phyloP scores from a whole-genome alignment of 352 stramenopile species.

The Globisporangium recalcitrans region DNA sequence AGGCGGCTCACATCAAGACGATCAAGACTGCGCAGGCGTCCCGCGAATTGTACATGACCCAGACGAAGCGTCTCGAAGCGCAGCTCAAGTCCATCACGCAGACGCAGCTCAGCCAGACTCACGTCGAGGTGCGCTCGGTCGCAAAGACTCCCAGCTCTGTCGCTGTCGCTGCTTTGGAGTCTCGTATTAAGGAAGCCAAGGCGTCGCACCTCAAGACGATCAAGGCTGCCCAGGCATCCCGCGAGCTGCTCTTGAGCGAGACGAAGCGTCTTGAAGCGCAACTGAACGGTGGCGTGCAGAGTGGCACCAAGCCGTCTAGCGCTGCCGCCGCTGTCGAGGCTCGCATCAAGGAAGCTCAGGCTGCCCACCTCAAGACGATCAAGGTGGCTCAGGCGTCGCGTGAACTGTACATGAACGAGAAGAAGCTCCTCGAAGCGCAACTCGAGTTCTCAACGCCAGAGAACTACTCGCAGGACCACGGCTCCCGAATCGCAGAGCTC shows the following conservation, averaged over 20 bases:
- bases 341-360: not conserved
- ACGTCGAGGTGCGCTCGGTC: not conserved
- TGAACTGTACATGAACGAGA: constrained; percentile 2
- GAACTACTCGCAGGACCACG: not conserved
- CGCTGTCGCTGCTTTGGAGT: constrained; percentile 1
- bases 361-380: constrained; percentile 10
- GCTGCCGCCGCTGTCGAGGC: not conserved
- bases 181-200: not conserved
- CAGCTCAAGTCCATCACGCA: not conserved
- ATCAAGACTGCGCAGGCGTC: constrained; percentile 5
- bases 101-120: not conserved
- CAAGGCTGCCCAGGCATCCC: constrained; percentile 3
- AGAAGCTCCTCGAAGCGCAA: not conserved
- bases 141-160: not conserved
- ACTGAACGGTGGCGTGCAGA: not conserved
- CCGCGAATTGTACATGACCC: not conserved
- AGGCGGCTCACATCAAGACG: constrained; percentile 1
- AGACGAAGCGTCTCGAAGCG: constrained; percentile 4
- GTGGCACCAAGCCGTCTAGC: not conserved
- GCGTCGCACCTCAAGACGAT: constrained; percentile 1
- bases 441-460: not conserved
- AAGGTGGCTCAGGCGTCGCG: not conserved
- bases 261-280: constrained; percentile 11
- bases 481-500: constrained; percentile 10
- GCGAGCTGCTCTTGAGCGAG: constrained; percentile 2